Evolutionary conservation across 331 rosid species (phyloP).

Genomic region (Ulmus americana): DNA sequence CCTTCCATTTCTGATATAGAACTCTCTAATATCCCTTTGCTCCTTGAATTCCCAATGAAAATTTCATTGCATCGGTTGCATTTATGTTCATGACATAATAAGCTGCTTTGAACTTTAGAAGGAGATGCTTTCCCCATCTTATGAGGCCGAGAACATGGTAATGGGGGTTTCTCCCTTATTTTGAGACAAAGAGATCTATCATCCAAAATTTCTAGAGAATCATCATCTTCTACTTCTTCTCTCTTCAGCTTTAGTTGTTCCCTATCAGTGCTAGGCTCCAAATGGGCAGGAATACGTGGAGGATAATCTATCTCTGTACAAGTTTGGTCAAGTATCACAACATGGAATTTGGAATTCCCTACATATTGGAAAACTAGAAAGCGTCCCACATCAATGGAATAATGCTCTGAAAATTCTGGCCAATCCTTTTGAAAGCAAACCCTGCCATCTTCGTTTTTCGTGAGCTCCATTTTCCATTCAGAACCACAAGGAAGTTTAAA

Average conservation of each 20-base stretch:
- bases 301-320: constrained; percentile 30
- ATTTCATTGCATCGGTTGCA: too few relatives aligned
- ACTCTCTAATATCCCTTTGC: background rate
- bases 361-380: constrained; percentile 26
- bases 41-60: too few relatives aligned
- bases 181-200: background rate
- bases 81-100: too few relatives aligned
- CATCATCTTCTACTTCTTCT: constrained; percentile 4
- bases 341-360: constrained; percentile 21
- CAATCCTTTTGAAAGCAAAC: constrained; percentile 25
- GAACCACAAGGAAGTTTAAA: constrained; percentile 31
- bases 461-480: constrained; percentile 18
- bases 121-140: constrained; percentile 19
- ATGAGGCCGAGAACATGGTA: background rate
- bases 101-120: too few relatives aligned
- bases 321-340: constrained; percentile 23
- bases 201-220: constrained; percentile 5
- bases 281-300: too few relatives aligned
- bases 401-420: constrained; percentile 30
- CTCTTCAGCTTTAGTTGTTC: background rate
- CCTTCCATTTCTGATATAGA: background rate
- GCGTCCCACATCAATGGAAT: constrained; percentile 13
- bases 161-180: background rate
- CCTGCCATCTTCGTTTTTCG: constrained; percentile 12
- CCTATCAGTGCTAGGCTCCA: too few relatives aligned